Evolutionary conservation across 345 rosid species (phyloP), one percentile per base, ranked within the genome.

Genomic region (Aquilaria yunnanensis): DNA sequence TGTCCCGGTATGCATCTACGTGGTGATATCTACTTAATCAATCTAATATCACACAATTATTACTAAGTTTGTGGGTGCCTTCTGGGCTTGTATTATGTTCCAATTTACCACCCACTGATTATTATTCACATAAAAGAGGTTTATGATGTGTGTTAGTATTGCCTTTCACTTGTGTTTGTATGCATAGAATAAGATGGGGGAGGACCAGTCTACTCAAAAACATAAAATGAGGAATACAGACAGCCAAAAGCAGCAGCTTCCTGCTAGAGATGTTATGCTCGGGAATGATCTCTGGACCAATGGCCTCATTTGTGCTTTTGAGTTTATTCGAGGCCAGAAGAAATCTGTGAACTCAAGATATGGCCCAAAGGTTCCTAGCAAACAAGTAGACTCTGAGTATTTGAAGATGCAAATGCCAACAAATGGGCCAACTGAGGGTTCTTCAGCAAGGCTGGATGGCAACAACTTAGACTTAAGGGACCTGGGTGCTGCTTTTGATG

Each of bases 251-350:
- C 48, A 51, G 30, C 43, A 51, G 16, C 45, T 47, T 43, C 30
- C 58, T 30, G 67, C 54, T 53, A 67, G 71, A 72, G 94, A 82
- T 72, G 69, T 64, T 33, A 48, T 47, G 9, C 82, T 86, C 14
- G 76, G 73, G 50, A 76, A 75, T 75, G 88, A 83, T 60, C 83
- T 85, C 41, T 94, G 99, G 99, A 82, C 69, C 11, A 94, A 88
- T 65, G 99, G 99, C 65, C 86, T 94, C 62, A 83, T 94, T 30
- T 90, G 92, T 49, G 97, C 95, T 68, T 93, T 88, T 74, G 97
- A 90, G 62, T 86, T 77, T 57, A 71, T 86, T 43, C 75, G 81
- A 60, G 85, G 80, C 52, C 78, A 33, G 31, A 81, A 14, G 67
- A 75, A 70, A 64, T 9, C 43, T 1, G 2, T 49, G 37, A 56